Percentiles rank a stretch among this genome's conserved stretches.
Evolutionary conservation across 257 asterid species (phyloP).

Genomic region (Solanum virginianum): DNA sequence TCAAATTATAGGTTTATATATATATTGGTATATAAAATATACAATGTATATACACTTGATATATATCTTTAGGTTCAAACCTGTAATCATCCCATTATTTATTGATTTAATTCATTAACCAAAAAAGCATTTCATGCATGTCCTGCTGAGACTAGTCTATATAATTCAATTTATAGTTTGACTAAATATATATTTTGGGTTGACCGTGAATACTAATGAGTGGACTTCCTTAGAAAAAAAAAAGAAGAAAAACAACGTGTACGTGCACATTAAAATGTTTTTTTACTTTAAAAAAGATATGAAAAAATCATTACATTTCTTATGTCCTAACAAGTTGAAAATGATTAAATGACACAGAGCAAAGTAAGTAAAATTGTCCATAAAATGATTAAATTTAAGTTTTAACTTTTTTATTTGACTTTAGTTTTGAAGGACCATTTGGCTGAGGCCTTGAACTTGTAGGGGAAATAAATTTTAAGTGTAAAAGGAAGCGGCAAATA

Average conservation of each 20-base stretch:
- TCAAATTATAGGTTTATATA: too few relatives aligned
- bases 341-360: neutral
- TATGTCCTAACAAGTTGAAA: neutral
- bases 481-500: neutral
- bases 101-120: neutral
- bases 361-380: neutral
- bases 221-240: neutral
- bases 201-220: neutral
- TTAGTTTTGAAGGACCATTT: neutral
- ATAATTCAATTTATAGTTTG: neutral
- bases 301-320: neutral
- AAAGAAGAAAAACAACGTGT: neutral
- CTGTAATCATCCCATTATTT: neutral
- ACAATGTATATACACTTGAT: neutral
- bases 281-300: neutral
- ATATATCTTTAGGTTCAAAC: too few relatives aligned
- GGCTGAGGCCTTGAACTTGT: neutral
- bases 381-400: neutral
- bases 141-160: neutral
- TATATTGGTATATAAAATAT: too few relatives aligned
- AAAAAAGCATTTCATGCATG: neutral
- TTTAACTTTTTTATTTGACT: neutral
- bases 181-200: neutral
- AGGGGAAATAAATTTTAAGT: neutral
- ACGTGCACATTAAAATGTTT: neutral